Evolutionary conservation across 495 filamentous ascomycete genomes (phyloP), one percentile per base, ranked within the genome.

Genomic region (Darksidea phi): DNA sequence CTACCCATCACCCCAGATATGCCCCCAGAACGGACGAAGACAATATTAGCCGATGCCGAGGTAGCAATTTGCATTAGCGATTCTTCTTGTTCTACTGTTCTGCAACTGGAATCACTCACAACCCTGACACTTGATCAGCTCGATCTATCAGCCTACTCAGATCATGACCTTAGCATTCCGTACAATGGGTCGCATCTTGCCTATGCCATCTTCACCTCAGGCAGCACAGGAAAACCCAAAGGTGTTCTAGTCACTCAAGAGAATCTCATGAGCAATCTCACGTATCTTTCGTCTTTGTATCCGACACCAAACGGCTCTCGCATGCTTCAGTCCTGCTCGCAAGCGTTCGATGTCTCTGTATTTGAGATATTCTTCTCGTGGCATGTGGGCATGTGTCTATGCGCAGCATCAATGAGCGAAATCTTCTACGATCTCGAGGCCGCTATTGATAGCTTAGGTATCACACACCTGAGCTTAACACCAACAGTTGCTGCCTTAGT

Each of bases 301-400:
- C 83, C 86, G 0, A 70, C 74, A 0, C 55, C 65, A 0, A 54
- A 67, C 2, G 68, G 69, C 4, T 77, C 83, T 0, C 78, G 80
- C 26, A 71, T 91, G 21, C 72, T 95, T 2, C 88, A 91, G 66
- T 82, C 86, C 8, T 90, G 84, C 63, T 88, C 86, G 0, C 84
- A 88, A 67, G 84, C 83, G 15, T 92, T 90, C 66, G 86, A 89
- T 68, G 81, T 89, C 17, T 90, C 87, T 1, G 86, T 93, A 0
- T 90, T 90, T 63, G 89, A 91, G 61, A 86, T 90, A 15, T 90
- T 92, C 66, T 90, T 88, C 59, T 72, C 89, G 10, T 91, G 87
- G 88, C 78, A 79, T 21, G 77, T 77, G 34, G 87, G 87, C n/a
- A 85, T 89, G 73, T 84, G 83, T 59, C 75, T 93, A 21, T 91